Base-by-base conservation (phyloP, 169 alveolate genomes). In the Plasmodium inui region DNA sequence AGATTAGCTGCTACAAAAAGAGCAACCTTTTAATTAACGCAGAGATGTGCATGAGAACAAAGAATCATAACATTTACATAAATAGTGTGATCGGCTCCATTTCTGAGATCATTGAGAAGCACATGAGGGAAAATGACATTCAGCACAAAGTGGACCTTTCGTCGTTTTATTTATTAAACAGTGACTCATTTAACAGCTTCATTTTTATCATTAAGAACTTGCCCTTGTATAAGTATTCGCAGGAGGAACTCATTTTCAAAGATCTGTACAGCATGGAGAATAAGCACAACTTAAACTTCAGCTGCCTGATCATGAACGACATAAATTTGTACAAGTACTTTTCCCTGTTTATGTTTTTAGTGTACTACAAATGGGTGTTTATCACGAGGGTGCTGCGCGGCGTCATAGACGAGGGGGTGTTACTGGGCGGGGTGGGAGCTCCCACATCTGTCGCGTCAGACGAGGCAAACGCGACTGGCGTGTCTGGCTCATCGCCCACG, bases 321-420 rank as follows among this genome's bases (percentile, higher is more conserved):
- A 39, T 86, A 86, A 86, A 55, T 86, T 86, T 86, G 70, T 86
- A 86, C 81, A 86, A 86, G 30, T 86, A 74, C 55, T 53, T 86
- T 74, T 86, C 93, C 67, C 70, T 86, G 2, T 86, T 74, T 86
- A 86, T 86, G 93, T 86, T 86, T 86, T 86, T 86, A 57, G 80
- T 44, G 12, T 86, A 86, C 67, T 86, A 86, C 70, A 86, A 86
- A 86, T 86, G 80, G 78, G 19, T 17, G 80, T 86, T 76, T 76
- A 57, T 86, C 12, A 70, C 19, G 71, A 78, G 8, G 50, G 70
- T 22, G n/a, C 67, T 86, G 57, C 80, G 80, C 28, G 67, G 67
- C 7, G 44, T 73, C 28, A 86, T 86, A 74, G 28, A 8, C 39
- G 82, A 53, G 67, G 80, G 61, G 57, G 61, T 19, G 41, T 17